Base-by-base conservation (phyloP, 805 yeast species). In the Torulaspora gathmanii region DNA sequence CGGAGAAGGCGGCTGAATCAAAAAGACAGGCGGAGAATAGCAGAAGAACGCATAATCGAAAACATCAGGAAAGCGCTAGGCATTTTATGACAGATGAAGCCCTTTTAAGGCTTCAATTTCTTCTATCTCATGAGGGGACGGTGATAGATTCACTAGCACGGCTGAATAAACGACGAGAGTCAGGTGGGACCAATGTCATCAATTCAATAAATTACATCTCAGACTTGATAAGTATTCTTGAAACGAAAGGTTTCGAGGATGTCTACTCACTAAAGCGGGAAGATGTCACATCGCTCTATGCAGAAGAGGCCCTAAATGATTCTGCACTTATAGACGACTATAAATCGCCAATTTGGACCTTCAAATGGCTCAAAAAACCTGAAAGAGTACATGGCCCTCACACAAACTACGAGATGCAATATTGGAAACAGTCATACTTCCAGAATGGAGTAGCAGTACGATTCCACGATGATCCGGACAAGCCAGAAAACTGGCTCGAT, bases 401-500 rank as follows among this genome's bases (percentile, higher is more conserved):
- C 54, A 68, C 82, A 1, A 57, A 69, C 11, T 73, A 70, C 49
- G 82, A 80, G 45, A 79, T 80, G 82, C 63, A 57, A 16, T 71
- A 73, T 50, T 80, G 86, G 86, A 71, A 64, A 39, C 37, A 56
- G 7, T 60, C 65, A 5, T 77, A 79, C 54, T 80, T 80, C 54
- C 68, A 69, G 3, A 68, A 72, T 41, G 63, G 63, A 9, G 82
- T 73, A 0, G 65, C 63, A 23, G 82, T 72, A 26, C 64, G 58
- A 44, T 53, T 53, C n/a, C 55, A 56, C 3, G 52, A 54, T 4
- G 64, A 58, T 15, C 43, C 44, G 7, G 61, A 63, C 37, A 49
- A 46, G 23, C 35, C 44, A 3, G 36, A 44, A 9, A 60, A 58
- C 41, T 61, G 67, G 63, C 25, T 63, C 12, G 57, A 55, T 29